Evolutionary conservation across 495 filamentous ascomycete genomes (phyloP), one percentile per base, ranked within the genome.

Genomic region (Lasiosphaeria miniovina): DNA sequence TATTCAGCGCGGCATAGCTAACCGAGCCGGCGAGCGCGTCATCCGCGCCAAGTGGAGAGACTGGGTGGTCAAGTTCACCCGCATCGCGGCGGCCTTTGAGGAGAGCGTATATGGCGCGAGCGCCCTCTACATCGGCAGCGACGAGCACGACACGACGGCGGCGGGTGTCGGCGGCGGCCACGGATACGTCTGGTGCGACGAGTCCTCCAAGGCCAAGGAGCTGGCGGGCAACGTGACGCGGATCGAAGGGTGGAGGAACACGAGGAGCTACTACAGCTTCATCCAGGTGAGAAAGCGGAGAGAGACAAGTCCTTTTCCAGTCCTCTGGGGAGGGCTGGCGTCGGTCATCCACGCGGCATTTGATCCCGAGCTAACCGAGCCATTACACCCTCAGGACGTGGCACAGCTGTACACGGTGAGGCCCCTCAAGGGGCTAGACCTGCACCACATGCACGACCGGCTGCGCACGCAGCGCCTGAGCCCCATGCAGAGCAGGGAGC

Each of bases 181-280:
- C 71, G 94, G 94, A 36, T 96, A 95, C 67, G 93, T 99, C 6
- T 99, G 95, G 95, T 73, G 84, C 6, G 90, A 96, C 69, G 90
- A 96, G 51, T 71, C 74, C 9, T 78, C 86, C n/a, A 91, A 89
- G 71, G 84, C 88, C 63, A 85, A 85, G 52, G 95, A 98, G 74
- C 80, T 99, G 32, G 86, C 89, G 6, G 93, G 90, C 2, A 96
- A 93, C 35, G 90, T 95, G 36, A 88, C 88, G 56, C 80, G 94
- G 46, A 96, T 99, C 49, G 95, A 98, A 70, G 94, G 92, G 43
- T 99, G 94, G 94, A 82, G 95, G 56, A 91, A 88, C 55, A 98
- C 94, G 3, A 81, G 94, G 60, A 95, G 90, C 63, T 99, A 98
- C 68, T 96, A 95, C 73, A 90, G 87, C 46, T 97, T 91, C 71